phyloP scores from a whole-genome alignment of 306 rosid species.

The Vachellia pachyceras region DNA sequence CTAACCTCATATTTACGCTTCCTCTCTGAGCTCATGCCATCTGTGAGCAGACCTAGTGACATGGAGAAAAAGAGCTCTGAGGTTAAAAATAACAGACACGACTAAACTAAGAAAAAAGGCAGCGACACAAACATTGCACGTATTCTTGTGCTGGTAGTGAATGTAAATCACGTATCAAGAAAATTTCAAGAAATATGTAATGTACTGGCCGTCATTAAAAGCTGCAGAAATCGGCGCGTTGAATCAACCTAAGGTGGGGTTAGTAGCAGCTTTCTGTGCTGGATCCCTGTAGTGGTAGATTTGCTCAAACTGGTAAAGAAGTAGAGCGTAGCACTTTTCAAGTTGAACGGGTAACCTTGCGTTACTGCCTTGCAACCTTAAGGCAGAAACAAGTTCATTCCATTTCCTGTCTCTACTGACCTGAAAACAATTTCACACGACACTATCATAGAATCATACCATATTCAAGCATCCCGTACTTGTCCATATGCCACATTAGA shows the following conservation, averaged over 20 bases:
- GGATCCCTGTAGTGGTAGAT: slow-evolving; percentile 45
- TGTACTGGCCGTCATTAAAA: slow-evolving; percentile 2
- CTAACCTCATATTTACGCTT: slow-evolving; percentile 23
- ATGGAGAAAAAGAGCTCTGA: neutral
- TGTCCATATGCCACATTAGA: neutral
- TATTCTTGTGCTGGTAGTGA: neutral
- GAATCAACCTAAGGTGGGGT: slow-evolving; percentile 33
- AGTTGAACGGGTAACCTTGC: slow-evolving; percentile 42
- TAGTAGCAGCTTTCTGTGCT: slow-evolving; percentile 20
- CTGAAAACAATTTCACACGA: slow-evolving; percentile 33
- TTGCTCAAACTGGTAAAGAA: slow-evolving; percentile 51
- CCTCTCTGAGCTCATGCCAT: slow-evolving; percentile 11
- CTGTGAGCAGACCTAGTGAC: neutral
- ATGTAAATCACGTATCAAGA: neutral
- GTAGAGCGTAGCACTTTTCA: slow-evolving; percentile 42
- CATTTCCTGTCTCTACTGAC: slow-evolving; percentile 49
- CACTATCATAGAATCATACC: neutral
- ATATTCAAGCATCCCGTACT: neutral
- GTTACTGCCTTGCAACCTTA: slow-evolving; percentile 45
- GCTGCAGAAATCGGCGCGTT: neutral
- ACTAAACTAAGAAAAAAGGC: neutral
- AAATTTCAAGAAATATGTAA: neutral
- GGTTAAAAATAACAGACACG: neutral
- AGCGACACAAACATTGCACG: neutral
- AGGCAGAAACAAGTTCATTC: slow-evolving; percentile 49